A percentile compares a stretch with the other conserved stretches of the same genome.
Conservation (phyloP, 2,329 filamentous ascomycete species). For the Saccharata proteae region DNA sequence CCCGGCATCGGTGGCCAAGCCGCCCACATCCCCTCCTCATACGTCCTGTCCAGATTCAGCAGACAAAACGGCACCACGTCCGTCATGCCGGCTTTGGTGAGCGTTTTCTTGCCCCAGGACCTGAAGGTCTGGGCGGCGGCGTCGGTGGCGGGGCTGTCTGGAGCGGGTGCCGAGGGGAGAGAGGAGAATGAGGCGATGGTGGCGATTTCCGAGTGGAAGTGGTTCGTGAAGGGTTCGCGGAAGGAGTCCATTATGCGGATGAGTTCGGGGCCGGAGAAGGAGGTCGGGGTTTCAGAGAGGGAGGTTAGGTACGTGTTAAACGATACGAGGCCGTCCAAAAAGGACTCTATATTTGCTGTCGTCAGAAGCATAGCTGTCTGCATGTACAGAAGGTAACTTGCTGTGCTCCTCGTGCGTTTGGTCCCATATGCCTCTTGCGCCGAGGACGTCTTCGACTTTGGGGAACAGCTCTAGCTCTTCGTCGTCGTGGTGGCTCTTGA, state of each 20-base stretch:
- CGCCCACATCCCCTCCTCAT: slow-evolving; percentile 48
- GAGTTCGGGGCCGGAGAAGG: slow-evolving; percentile 17
- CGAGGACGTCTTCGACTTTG: slow-evolving; percentile 19
- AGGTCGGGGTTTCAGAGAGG: slow-evolving; percentile 12
- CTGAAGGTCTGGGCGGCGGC: slow-evolving; percentile 42
- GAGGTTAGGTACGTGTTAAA: slow-evolving; percentile 16
- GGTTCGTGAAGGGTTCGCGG: slow-evolving; percentile 16
- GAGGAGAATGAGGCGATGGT: slow-evolving; percentile 24
- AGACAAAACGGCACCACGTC: slow-evolving; percentile 55
- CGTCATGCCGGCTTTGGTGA: slow-evolving; percentile 46
- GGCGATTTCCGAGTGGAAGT: slow-evolving; percentile 23
- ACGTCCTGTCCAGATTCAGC: slow-evolving; percentile 48
- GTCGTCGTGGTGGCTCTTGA: slow-evolving; percentile 25
- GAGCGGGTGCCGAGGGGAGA: slow-evolving; percentile 40
- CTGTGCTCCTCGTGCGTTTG: slow-evolving; percentile 23
- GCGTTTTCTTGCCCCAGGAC: slow-evolving; percentile 50
- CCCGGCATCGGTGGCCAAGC: slow-evolving; percentile 54
- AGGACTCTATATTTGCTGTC: slow-evolving; percentile 14
- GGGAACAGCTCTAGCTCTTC: slow-evolving; percentile 25
- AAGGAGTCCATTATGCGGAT: slow-evolving; percentile 18
- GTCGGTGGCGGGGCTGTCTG: slow-evolving; percentile 32
- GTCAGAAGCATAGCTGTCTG: slow-evolving; percentile 1
- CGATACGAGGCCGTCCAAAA: slow-evolving; percentile 15
- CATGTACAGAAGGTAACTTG: slow-evolving; percentile 7
- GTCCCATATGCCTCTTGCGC: slow-evolving; percentile 17